Conservation (phyloP, 768 basidiomycete species). For the Kwoniella botswanensis region DNA sequence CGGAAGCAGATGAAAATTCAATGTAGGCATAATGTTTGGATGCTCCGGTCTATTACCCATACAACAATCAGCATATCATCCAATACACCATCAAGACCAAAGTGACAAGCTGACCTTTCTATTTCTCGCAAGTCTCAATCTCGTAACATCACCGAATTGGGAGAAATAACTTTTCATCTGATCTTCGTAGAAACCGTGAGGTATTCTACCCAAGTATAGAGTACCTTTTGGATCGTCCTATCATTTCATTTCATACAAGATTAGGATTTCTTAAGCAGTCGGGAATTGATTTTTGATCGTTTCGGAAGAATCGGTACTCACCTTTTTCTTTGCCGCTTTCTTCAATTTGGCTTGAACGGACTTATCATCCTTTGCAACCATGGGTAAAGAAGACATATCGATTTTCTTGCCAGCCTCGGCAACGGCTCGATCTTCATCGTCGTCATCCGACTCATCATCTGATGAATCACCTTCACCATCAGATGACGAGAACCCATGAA, state of each 20-base stretch:
- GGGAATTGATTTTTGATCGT: too few species aligned
- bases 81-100: background rate
- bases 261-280: too few species aligned
- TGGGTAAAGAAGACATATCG: slow-evolving; percentile 77
- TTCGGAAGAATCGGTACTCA: slow-evolving; percentile 57
- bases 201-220: slow-evolving; percentile 84
- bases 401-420: slow-evolving; percentile 58
- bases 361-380: slow-evolving; percentile 84
- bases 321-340: slow-evolving; percentile 68
- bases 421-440: slow-evolving; percentile 63
- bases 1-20: slow-evolving; percentile 85
- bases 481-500: slow-evolving; percentile 65
- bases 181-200: slow-evolving; percentile 97
- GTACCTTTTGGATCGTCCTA: slow-evolving; percentile 78
- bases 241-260: too few species aligned
- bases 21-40: slow-evolving; percentile 98
- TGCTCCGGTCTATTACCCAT: slow-evolving; percentile 72
- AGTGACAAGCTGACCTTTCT: slow-evolving; percentile 68
- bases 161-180: slow-evolving; percentile 90
- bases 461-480: slow-evolving; percentile 60
- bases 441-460: slow-evolving; percentile 66
- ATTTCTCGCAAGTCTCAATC: slow-evolving; percentile 87
- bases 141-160: slow-evolving; percentile 89
- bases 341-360: slow-evolving; percentile 69
- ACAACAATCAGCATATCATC: background rate